Percentiles rank a stretch among this genome's conserved stretches.
Evolutionary conservation across 148 eudicot species (phyloP).

Genomic region (Chenopodium berlandieri): DNA sequence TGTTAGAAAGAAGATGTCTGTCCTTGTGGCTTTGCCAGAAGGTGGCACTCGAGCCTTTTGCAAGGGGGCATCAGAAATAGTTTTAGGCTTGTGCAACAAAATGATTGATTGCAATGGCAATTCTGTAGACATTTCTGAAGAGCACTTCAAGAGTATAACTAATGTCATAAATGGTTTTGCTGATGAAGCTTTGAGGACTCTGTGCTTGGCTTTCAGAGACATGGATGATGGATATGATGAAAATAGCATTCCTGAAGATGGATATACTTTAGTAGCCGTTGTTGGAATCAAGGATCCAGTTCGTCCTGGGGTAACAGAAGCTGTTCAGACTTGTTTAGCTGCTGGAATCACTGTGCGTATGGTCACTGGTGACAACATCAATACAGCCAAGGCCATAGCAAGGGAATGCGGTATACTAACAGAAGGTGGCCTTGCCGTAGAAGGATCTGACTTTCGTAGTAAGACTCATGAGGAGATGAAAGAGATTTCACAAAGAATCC

Average conservation of each 20-base stretch:
- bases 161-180: constrained; percentile 68
- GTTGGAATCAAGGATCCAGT: constrained; percentile 97
- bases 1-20: constrained; percentile 83
- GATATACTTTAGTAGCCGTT: constrained; percentile 74
- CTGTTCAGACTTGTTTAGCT: constrained; percentile 80
- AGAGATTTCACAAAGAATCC: constrained; percentile 58
- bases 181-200: constrained; percentile 77
- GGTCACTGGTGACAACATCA: constrained; percentile 97
- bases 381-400: constrained; percentile 96
- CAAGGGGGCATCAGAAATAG: constrained; percentile 96
- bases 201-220: constrained; percentile 80
- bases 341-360: constrained; percentile 93
- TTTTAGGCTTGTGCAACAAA: constrained; percentile 63
- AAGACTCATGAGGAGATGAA: constrained; percentile 53
- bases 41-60: constrained; percentile 74
- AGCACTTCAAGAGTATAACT: constrained; percentile 36
- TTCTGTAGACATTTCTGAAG: constrained; percentile 47
- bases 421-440: constrained; percentile 73
- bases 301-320: constrained; percentile 79
- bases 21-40: constrained; percentile 64
- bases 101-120: constrained; percentile 53
- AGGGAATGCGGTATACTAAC: constrained; percentile 90
- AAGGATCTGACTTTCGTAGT: constrained; percentile 72
- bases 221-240: constrained; percentile 35
- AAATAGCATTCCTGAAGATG: constrained; percentile 51